A percentile compares a stretch with the other conserved stretches of the same genome.
phyloP scores from a whole-genome alignment of 1,284 basidiomycete genomes.

The Ustilago cynodontis region DNA sequence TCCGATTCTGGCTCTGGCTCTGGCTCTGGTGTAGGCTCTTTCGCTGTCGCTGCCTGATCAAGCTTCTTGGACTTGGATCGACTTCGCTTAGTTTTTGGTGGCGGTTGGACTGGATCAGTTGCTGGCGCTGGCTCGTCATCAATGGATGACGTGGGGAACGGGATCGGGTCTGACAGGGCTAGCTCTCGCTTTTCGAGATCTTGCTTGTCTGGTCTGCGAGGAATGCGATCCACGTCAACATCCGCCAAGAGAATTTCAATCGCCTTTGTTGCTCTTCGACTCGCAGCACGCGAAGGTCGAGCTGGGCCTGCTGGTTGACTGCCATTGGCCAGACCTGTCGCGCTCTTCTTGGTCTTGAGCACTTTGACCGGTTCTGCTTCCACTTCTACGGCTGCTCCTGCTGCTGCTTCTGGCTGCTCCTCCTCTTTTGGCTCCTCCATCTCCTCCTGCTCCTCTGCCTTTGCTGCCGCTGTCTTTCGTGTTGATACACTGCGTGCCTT shows the following conservation, averaged over 20 bases:
- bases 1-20: conserved; percentile 18
- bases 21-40: conserved; percentile 12
- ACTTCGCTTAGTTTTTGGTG: conserved; percentile 30
- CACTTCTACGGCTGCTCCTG: background rate
- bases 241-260: conserved; percentile 36
- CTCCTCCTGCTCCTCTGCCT: conserved; percentile 5
- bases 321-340: conserved; percentile 32
- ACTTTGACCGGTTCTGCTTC: conserved; percentile 19
- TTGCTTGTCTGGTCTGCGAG: conserved; percentile 33
- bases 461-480: conserved; percentile 20
- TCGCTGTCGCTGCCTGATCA: conserved; percentile 15
- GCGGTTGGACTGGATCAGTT: conserved; percentile 18
- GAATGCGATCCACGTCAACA: conserved; percentile 38
- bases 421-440: conserved; percentile 13
- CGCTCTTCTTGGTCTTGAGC: conserved; percentile 38
- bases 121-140: conserved; percentile 12
- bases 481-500: conserved; percentile 35
- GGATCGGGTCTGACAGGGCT: conserved; percentile 37
- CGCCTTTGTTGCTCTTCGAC: conserved; percentile 42
- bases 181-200: conserved; percentile 31
- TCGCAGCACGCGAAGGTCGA: conserved; percentile 35
- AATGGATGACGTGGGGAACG: conserved; percentile 21
- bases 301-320: conserved; percentile 12
- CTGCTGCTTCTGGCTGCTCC: background rate
- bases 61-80: conserved; percentile 46